Percentiles rank a stretch among this genome's conserved stretches.
Evolutionary conservation across 1,284 basidiomycete genomes (phyloP).

Genomic region (Meira miltonrushii): DNA sequence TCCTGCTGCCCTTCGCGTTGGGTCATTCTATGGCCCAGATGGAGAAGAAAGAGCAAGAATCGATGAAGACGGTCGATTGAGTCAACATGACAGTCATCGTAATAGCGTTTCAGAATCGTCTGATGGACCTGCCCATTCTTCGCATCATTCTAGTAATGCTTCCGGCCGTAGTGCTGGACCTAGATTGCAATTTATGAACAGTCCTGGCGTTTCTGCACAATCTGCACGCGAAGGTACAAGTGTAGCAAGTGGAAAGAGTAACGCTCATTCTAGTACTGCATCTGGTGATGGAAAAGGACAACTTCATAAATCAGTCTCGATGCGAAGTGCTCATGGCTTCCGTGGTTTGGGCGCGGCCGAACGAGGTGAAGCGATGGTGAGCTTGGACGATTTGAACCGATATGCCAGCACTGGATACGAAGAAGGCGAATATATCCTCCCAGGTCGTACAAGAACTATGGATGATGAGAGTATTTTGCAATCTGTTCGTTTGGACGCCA

Average conservation of each 20-base stretch:
- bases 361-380: slow-evolving; percentile 32
- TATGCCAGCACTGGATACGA: slow-evolving; percentile 19
- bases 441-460: slow-evolving; percentile 24
- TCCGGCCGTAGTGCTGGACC: slow-evolving; percentile 10
- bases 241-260: background rate
- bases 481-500: slow-evolving; percentile 14
- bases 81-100: slow-evolving; percentile 9
- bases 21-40: slow-evolving; percentile 36
- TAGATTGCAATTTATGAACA: slow-evolving; percentile 23
- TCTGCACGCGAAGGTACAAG: background rate
- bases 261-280: slow-evolving; percentile 1
- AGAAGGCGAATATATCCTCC: slow-evolving; percentile 27
- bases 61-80: slow-evolving; percentile 21
- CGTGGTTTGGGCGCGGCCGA: slow-evolving; percentile 36
- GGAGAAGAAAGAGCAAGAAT: slow-evolving; percentile 27
- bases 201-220: slow-evolving; percentile 10
- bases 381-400: slow-evolving; percentile 25
- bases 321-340: slow-evolving; percentile 31
- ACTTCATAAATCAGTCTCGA: slow-evolving; percentile 26
- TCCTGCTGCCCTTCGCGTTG: slow-evolving; percentile 17
- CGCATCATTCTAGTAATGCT: background rate
- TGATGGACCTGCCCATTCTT: background rate
- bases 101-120: background rate
- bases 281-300: slow-evolving; percentile 11
- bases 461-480: slow-evolving; percentile 37